These are phyloP conservation scores for Pythium myriotylum DNA, from an alignment of 352 stramenopile genomes.

Conservation along the genomic window DNA sequence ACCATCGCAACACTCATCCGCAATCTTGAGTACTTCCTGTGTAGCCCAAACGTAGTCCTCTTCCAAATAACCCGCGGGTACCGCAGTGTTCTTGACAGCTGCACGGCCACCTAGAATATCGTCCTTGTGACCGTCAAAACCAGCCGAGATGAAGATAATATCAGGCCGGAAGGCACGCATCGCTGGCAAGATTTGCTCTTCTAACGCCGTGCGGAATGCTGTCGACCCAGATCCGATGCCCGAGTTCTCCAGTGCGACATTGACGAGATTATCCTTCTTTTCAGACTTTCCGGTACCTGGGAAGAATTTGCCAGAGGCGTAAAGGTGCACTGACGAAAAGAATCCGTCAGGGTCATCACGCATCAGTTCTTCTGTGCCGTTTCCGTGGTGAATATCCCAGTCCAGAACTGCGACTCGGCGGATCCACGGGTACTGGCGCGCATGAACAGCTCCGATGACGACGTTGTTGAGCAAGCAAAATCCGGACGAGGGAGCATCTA, in stretches of 20 bases:
- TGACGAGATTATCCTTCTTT: conserved; percentile 63
- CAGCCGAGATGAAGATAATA: conserved; percentile 89
- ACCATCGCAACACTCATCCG: conserved; percentile 75
- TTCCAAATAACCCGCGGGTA: conserved; percentile 80
- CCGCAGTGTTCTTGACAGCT: conserved; percentile 74
- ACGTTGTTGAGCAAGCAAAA: conserved; percentile 99
- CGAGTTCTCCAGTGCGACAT: conserved; percentile 78
- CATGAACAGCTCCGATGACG: conserved; percentile 97
- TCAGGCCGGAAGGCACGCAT: conserved; percentile 75
- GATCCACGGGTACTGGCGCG: conserved; percentile 90
- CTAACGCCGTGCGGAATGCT: conserved; percentile 65
- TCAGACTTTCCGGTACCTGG: conserved; percentile 72
- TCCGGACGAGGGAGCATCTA: conserved; percentile 81
- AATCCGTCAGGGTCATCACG: conserved; percentile 81
- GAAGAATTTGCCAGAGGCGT: conserved; percentile 77
- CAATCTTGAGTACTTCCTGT: conserved; percentile 73
- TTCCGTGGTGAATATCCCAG: conserved; percentile 99
- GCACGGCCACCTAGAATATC: conserved; percentile 81
- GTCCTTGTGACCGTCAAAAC: conserved; percentile 87
- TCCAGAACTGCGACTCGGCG: conserved; percentile 96
- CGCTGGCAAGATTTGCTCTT: conserved; percentile 69
- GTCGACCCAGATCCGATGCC: conserved; percentile 64
- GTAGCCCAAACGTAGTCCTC: conserved; percentile 85
- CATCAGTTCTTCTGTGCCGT: conserved; percentile 95
- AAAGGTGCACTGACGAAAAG: conserved; percentile 84